Evolutionary conservation across 192 early-diverging fungal species (phyloP), one percentile per base, ranked within the genome.

Genomic region (Gonapodya prolifera): DNA sequence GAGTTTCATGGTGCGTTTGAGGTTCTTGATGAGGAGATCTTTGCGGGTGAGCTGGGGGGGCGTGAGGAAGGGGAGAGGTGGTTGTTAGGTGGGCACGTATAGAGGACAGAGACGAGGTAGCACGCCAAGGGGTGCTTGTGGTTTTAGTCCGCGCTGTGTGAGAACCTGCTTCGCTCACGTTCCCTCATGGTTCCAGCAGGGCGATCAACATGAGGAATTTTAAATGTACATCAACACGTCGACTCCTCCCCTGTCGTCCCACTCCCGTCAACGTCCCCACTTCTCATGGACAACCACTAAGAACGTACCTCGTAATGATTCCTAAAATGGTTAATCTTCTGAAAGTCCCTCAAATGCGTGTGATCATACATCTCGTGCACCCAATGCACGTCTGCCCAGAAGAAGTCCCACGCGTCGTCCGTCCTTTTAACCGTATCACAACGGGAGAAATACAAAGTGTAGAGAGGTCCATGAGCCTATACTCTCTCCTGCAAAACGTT

Each of bases 311-410:
- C 89, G 77, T 90, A 90, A 78, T 90, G 89, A 78, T 90, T 90
- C 35, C 88, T 77, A 77, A 88, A 90, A 76, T 90, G 89, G 77
- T 90, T 90, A 75, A 90, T 90, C 32, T 83, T 78, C 76, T 90
- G 89, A 33, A 84, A 76, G 35, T 90, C 89, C 29, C 80, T 80
- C 32, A 90, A 78, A 78, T 90, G 89, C 33, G 89, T 83, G 79
- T 89, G 88, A 79, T 90, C 89, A 77, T 88, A 89, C 36, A 81
- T 86, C 76, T 90, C 89, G 76, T 90, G 89, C 16, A 90, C 84
- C 89, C 89, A 90, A 79, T 90, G 89, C 35, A 90, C 85, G 81
- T 90, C 89, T 0, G 86, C 86, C 87, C 87, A 89, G 77, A 83
- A 88, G 74, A 89, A 86, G 79, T 89, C 89, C 89, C 89, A 90